Base-by-base conservation (phyloP, 1,139 yeast genomes). In the Cylindricascospora bacillispora region DNA sequence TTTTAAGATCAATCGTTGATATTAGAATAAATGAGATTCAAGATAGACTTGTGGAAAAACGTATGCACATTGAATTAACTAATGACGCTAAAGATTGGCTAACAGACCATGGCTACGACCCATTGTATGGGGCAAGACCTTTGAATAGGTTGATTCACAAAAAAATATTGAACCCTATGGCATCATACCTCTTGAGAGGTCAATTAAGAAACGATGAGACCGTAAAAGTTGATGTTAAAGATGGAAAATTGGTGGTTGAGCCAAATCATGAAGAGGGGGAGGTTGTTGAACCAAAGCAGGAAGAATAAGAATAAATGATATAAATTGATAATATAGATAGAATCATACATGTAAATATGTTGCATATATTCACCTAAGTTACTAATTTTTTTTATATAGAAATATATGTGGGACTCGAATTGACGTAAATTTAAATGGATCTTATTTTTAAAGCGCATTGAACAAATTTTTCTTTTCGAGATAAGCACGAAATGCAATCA, bases 61-160 rank as follows among this genome's bases (percentile, higher is more conserved):
- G 95, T 46, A 89, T 89, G 47, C 59, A 56, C 3, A 57, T 89
- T 33, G 57, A 64, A 0, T 63, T 89, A 15, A 48, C 67, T 1
- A 66, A 63, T 10, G 70, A 65, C 9, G 92, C 92, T 3, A 82
- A 79, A 55, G 66, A 63, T 10, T 74, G 89, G 76, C 62, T 89
- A 25, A 76, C 86, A 4, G 75, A 77, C 22, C 62, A 78, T 41
- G 98, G 98, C 3, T 89, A 86, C 52, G 95, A 86, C 49, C 83
- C 83, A 19, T 56, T 74, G 26, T 89, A 86, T 49, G 98, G 98
- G 43, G 98, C 98, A 1, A 71, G 98, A 52, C 98, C 98, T 5
- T 67, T 89, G 52, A 89, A 89, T 62, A 70, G 98, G 45, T 69
- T 85, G 23, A 73, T 89, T 37, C 94, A 83, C 52, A 82, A 79